phyloP scores from a whole-genome alignment of 129 eudicot genomes.

The Pseudognaphalium luteoalbum region DNA sequence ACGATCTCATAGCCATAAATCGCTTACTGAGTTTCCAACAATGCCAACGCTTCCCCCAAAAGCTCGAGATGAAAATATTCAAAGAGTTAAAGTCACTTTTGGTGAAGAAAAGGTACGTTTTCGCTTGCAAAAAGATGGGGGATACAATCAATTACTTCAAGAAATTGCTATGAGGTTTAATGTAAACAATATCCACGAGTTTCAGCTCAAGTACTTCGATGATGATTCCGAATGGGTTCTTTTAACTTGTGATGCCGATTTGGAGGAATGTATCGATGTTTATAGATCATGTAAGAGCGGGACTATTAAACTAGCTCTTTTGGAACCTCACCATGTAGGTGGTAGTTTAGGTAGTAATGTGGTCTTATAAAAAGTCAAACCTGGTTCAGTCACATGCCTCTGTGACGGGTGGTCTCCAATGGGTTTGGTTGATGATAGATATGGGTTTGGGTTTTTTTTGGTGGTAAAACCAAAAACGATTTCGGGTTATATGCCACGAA shows the following conservation, averaged over 20 bases:
- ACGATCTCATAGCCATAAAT: conserved; percentile 66
- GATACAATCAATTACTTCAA: conserved; percentile 47
- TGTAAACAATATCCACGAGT: conserved; percentile 43
- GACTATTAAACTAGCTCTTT: conserved; percentile 63
- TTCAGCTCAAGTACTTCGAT: conserved; percentile 80
- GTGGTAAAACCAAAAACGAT: conserved; percentile 9
- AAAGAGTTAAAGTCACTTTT: conserved; percentile 62
- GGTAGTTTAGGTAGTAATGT: conserved; percentile 65
- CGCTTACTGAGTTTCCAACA: conserved; percentile 34
- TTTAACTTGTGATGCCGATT: conserved; percentile 81
- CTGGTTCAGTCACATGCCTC: neutral
- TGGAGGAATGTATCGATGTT: conserved; percentile 83
- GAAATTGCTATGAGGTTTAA: conserved; percentile 69
- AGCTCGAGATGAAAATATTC: conserved; percentile 38
- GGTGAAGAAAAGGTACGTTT: conserved; percentile 82
- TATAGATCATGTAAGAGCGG: conserved; percentile 42
- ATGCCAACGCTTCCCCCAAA: conserved; percentile 31
- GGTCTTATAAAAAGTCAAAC: conserved; percentile 19
- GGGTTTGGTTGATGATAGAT: conserved; percentile 14
- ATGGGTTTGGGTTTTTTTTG: conserved; percentile 6
- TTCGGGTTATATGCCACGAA: neutral
- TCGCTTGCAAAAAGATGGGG: conserved; percentile 63
- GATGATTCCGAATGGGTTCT: conserved; percentile 96
- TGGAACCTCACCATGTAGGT: conserved; percentile 45
- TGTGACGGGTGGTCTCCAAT: neutral